Conservation (phyloP, 108 stramenopile species). For the Epipyxis sp. region DNA sequence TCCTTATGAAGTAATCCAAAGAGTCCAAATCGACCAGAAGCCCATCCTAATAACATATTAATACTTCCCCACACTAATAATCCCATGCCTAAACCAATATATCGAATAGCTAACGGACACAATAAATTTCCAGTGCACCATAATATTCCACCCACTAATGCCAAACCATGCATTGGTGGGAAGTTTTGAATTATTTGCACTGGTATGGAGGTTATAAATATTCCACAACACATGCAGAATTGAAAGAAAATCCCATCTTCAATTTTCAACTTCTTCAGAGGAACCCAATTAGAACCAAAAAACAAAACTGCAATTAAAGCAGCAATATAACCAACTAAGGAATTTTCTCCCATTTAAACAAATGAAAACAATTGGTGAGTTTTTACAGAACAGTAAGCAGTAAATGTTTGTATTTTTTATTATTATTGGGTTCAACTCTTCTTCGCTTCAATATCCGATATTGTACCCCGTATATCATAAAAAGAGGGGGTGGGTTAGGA, state of each 20-base stretch:
- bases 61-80: conserved; percentile 42
- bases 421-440: too few relatives aligned
- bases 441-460: too few relatives aligned
- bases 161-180: conserved; percentile 32
- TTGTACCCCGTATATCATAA: too few relatives aligned
- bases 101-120: conserved; percentile 25
- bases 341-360: too few relatives aligned
- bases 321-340: conserved; percentile 36
- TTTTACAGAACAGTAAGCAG: too few relatives aligned
- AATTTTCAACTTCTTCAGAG: conserved; percentile 31
- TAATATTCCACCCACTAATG: conserved; percentile 36
- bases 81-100: conserved; percentile 37
- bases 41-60: conserved; percentile 45
- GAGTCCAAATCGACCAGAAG: conserved; percentile 39
- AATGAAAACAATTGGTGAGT: too few relatives aligned
- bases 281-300: conserved; percentile 46
- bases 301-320: conserved; percentile 28
- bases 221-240: conserved; percentile 21
- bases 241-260: conserved; percentile 44
- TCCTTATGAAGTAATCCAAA: conserved; percentile 37
- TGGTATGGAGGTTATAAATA: background rate
- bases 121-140: conserved; percentile 49
- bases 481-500: too few relatives aligned
- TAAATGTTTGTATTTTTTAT: too few relatives aligned
- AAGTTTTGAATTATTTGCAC: conserved; percentile 20